Conservation (phyloP, 371 early-diverging fungal species). For the Mycotypha africana region DNA sequence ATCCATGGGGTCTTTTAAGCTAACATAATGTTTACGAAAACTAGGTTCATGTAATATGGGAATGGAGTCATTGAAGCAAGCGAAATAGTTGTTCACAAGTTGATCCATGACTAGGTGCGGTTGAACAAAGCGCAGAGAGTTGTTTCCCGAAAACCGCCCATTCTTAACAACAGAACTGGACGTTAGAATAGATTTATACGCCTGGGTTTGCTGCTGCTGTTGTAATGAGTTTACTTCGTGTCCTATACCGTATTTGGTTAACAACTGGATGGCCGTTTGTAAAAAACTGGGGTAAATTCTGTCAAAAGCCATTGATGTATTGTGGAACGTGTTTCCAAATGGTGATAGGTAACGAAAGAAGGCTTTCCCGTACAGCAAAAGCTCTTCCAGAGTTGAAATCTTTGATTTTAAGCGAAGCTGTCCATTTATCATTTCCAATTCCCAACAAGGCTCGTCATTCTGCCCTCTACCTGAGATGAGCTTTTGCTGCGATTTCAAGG, state of each 20-base stretch:
- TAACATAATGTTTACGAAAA: conserved; percentile 3
- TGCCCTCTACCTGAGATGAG: conserved; percentile 1
- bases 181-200: not conserved
- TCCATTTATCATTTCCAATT: conserved; percentile 1
- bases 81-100: conserved; percentile 10
- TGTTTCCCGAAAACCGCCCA: too few relatives aligned
- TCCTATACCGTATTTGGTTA: not conserved
- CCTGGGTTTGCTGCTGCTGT: not conserved
- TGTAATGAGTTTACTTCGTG: not conserved
- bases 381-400: conserved; percentile 7
- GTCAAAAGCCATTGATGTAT: conserved; percentile 3
- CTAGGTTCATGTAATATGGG: conserved; percentile 13
- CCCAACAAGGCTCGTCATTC: conserved; percentile 11
- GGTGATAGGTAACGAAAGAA: conserved; percentile 16
- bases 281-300: not conserved
- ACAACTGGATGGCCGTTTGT: conserved; percentile 1
- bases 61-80: conserved; percentile 2
- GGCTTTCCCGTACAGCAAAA: conserved; percentile 5
- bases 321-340: conserved; percentile 8
- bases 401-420: conserved; percentile 2
- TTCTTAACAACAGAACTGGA: not conserved
- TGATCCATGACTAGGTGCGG: too few relatives aligned
- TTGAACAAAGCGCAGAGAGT: too few relatives aligned
- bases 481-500: conserved; percentile 5
- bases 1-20: conserved; percentile 1